phyloP scores from a whole-genome alignment of 2,329 filamentous ascomycete species.

The Uncinocarpus reesii region DNA sequence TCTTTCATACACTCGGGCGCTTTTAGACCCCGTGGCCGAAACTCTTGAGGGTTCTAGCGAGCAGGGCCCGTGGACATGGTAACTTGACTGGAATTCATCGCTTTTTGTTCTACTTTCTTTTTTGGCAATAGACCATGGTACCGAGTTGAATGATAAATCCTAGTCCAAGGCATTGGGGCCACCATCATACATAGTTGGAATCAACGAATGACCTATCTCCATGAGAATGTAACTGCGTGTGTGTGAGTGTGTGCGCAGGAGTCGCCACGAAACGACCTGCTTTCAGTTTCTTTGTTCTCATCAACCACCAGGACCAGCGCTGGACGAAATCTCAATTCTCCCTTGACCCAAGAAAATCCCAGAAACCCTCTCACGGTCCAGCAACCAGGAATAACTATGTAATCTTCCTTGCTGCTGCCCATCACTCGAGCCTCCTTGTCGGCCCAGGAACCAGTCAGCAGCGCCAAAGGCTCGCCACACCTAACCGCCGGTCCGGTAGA shows the following conservation, averaged over 20 bases:
- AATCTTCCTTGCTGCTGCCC: background rate
- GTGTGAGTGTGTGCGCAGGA: background rate
- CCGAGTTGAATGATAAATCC: background rate
- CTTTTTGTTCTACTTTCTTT: background rate
- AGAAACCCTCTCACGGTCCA: background rate
- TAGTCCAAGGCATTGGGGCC: background rate
- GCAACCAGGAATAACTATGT: constrained; percentile 1
- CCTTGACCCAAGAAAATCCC: background rate
- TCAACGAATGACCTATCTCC: background rate
- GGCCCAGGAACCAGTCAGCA: constrained; percentile 2
- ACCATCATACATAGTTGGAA: background rate
- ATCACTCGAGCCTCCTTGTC: background rate
- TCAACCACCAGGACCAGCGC: background rate
- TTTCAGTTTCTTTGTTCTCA: constrained; percentile 10
- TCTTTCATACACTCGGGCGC: constrained; percentile 30
- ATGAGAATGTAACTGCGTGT: background rate
- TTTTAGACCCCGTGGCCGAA: constrained; percentile 30
- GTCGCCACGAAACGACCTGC: constrained; percentile 5
- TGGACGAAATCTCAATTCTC: background rate
- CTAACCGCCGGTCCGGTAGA: constrained; percentile 1
- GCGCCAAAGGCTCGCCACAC: constrained; percentile 1
- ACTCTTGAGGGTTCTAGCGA: constrained; percentile 29
- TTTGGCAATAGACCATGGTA: background rate
- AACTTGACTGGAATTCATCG: background rate
- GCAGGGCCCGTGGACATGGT: constrained; percentile 13